Conservation (phyloP, 164 flowering plant species). For the Cinnamomum micranthum region DNA sequence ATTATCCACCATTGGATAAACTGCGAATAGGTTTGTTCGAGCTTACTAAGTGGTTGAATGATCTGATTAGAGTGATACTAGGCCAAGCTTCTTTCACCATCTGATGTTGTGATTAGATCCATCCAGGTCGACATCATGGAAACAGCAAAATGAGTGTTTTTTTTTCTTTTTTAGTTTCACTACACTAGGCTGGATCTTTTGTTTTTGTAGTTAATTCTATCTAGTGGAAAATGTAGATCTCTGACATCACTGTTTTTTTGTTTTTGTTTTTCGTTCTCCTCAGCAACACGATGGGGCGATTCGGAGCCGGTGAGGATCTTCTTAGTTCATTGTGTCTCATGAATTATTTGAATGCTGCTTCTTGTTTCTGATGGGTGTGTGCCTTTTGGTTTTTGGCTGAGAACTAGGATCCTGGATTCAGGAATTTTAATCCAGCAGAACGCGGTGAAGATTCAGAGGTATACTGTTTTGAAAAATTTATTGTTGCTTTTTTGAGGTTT, state of each 20-base stretch:
- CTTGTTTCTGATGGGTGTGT: not conserved
- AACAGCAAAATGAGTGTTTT: too few relatives aligned
- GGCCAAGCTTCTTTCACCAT: too few relatives aligned
- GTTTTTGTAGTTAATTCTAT: not conserved
- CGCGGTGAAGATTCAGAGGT: conserved; percentile 26
- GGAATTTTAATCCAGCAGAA: conserved; percentile 19
- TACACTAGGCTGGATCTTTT: too few relatives aligned
- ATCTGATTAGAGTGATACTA: too few relatives aligned
- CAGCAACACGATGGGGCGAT: conserved; percentile 35
- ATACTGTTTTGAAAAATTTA: not conserved
- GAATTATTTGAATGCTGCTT: not conserved
- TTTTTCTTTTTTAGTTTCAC: too few relatives aligned
- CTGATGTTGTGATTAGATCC: too few relatives aligned
- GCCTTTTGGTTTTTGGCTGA: conserved; percentile 2
- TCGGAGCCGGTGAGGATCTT: conserved; percentile 24
- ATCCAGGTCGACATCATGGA: too few relatives aligned
- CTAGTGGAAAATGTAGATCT: not conserved
- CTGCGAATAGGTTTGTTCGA: too few relatives aligned
- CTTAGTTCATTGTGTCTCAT: not conserved
- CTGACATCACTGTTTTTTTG: conserved; percentile 3
- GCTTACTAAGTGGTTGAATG: too few relatives aligned
- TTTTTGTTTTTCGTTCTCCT: conserved; percentile 4
- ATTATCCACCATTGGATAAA: too few relatives aligned
- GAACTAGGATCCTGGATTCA: conserved; percentile 18
- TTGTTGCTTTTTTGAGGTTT: not conserved